phyloP scores from a whole-genome alignment of 139 green algal species.

The Dunaliella primolecta region DNA sequence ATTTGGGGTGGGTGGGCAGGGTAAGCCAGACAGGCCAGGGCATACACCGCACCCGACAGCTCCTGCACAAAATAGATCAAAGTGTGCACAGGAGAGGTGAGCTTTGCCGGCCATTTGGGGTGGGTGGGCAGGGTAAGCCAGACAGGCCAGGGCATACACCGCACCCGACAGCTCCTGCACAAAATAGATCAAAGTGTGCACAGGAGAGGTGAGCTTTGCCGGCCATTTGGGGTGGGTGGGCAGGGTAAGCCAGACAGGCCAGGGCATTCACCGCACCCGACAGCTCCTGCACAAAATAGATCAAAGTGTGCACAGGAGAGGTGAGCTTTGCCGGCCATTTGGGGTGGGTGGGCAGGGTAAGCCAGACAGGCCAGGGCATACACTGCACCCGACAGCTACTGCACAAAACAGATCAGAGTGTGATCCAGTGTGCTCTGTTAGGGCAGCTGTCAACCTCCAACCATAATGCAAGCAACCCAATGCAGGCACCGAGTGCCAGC shows the following conservation, averaged over 20 bases:
- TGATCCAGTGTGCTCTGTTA: too few relatives aligned
- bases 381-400: not conserved
- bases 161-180: not conserved
- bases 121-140: not conserved
- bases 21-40: not conserved
- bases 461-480: too few relatives aligned
- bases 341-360: not conserved
- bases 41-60: not conserved
- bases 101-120: not conserved
- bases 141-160: not conserved
- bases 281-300: not conserved
- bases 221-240: not conserved
- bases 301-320: too few relatives aligned
- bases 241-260: not conserved
- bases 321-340: not conserved
- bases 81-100: too few relatives aligned
- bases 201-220: not conserved
- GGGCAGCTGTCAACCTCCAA: too few relatives aligned
- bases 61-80: not conserved
- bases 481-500: too few relatives aligned
- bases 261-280: not conserved
- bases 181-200: too few relatives aligned
- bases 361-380: not conserved
- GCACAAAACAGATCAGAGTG: too few relatives aligned
- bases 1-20: not conserved